Evolutionary conservation across 2,329 filamentous ascomycete genomes (phyloP).

Genomic region (Cucurbitaria berberidis): DNA sequence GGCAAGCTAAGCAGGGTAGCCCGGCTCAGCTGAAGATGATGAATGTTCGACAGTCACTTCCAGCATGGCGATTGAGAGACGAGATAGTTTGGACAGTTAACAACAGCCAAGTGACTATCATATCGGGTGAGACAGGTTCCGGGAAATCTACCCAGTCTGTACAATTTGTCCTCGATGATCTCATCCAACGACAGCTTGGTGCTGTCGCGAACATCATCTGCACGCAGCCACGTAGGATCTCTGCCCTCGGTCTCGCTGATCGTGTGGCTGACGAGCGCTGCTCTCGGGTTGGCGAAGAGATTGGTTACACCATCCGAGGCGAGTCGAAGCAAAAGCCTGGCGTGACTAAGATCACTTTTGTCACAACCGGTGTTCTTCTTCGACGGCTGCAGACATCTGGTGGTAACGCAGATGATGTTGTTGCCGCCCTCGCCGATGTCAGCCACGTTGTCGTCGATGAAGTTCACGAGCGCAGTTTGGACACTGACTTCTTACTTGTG

Average conservation of each 20-base stretch:
- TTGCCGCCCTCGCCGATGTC: slow-evolving; percentile 82
- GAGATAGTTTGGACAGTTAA: slow-evolving; percentile 77
- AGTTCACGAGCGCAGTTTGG: slow-evolving; percentile 92
- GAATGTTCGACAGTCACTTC: slow-evolving; percentile 72
- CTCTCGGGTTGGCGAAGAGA: slow-evolving; percentile 78
- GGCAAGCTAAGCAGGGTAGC: slow-evolving; percentile 70
- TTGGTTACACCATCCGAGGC: slow-evolving; percentile 90
- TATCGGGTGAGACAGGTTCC: slow-evolving; percentile 94
- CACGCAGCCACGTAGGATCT: slow-evolving; percentile 93
- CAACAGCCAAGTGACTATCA: slow-evolving; percentile 87
- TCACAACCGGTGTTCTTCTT: slow-evolving; percentile 92
- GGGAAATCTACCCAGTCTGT: slow-evolving; percentile 97
- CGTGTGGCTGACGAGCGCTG: slow-evolving; percentile 93
- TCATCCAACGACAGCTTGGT: slow-evolving; percentile 78
- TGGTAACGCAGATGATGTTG: slow-evolving; percentile 77
- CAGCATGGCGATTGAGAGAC: slow-evolving; percentile 85
- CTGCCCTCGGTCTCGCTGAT: slow-evolving; percentile 90
- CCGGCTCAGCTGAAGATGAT: slow-evolving; percentile 77
- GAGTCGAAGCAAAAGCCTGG: slow-evolving; percentile 76
- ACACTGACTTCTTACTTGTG: slow-evolving; percentile 92
- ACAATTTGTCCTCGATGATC: slow-evolving; percentile 91
- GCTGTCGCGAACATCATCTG: slow-evolving; percentile 87
- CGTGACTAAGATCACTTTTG: slow-evolving; percentile 88
- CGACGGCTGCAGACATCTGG: slow-evolving; percentile 90
- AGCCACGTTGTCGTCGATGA: slow-evolving; percentile 96